Conservation (phyloP, 2,329 filamentous ascomycete genomes). For the Epicoccum nigrum region DNA sequence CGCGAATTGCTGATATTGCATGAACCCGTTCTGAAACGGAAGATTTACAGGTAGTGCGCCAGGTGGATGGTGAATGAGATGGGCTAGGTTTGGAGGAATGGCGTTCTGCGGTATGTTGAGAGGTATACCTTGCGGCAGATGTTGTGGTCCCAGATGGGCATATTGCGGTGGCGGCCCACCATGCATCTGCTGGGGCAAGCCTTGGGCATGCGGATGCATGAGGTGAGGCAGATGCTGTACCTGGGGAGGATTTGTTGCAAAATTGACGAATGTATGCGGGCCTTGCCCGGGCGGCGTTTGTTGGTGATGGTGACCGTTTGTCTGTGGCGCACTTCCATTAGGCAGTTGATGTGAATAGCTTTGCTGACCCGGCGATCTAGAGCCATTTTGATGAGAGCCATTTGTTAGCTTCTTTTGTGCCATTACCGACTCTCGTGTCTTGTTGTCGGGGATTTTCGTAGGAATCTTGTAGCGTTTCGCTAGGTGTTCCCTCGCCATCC, state of each 20-base stretch:
- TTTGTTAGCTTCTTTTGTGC: slow-evolving; percentile 72
- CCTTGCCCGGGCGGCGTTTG: slow-evolving; percentile 26
- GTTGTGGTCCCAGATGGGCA: slow-evolving; percentile 10
- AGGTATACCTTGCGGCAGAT: slow-evolving; percentile 9
- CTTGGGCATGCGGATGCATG: slow-evolving; percentile 10
- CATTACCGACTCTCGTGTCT: slow-evolving; percentile 44
- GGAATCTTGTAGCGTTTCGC: slow-evolving; percentile 85
- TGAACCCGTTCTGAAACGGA: slow-evolving; percentile 17
- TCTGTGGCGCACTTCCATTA: slow-evolving; percentile 27
- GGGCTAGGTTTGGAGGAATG: slow-evolving; percentile 31
- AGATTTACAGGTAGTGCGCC: slow-evolving; percentile 9
- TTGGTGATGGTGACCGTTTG: slow-evolving; percentile 28
- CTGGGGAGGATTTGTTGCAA: slow-evolving; percentile 59
- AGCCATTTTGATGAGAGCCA: slow-evolving; percentile 50
- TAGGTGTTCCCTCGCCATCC: slow-evolving; percentile 88
- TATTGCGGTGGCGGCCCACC: slow-evolving; percentile 9
- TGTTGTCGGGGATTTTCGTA: slow-evolving; percentile 72
- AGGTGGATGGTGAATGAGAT: slow-evolving; percentile 22
- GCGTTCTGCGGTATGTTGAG: slow-evolving; percentile 11
- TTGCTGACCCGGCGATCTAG: slow-evolving; percentile 34
- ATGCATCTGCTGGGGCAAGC: slow-evolving; percentile 8
- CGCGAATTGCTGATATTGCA: slow-evolving; percentile 25
- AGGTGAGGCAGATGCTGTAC: slow-evolving; percentile 35
- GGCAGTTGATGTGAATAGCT: slow-evolving; percentile 22
- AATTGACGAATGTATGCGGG: slow-evolving; percentile 56